Evolutionary conservation across 2,329 filamentous ascomycete species (phyloP), one percentile per base, ranked within the genome.

Genomic region (Aspergillus ibericus): DNA sequence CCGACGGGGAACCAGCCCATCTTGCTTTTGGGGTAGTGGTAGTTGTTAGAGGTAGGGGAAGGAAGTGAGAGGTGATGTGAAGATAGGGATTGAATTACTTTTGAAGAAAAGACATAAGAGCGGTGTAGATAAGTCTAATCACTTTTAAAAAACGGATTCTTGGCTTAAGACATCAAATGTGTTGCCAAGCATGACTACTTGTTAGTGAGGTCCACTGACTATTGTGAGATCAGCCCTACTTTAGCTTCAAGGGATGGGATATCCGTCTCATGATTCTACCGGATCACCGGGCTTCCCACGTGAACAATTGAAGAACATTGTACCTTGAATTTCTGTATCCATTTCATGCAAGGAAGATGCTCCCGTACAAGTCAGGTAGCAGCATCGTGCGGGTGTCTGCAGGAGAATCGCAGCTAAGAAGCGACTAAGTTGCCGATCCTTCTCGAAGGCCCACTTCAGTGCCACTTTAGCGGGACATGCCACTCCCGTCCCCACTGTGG

Each of bases 1-100:
- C 20, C 40, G 13, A 27, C 18, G 2, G 55, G 55, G 27, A 58
- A 58, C 55, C 55, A 58, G 49, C 55, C 49, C 55, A 58, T 58
- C 27, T 47, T 57, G 36, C 4, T 10, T 15, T 32, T 6, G n/a
- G 32, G 3, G 3, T 48, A 7, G 44, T 47, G 8, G 6, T 48
- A 15, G 16, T 29, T 18, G 2, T 13, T 4, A 1, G 25, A 8
- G 10, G n/a, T 16, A 18, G 44, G 18, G 2, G 4, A 32, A 18
- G 12, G 7, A 48, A 18, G 13, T 10, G n/a, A 48, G 27, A 29
- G 25, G 44, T 32, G 27, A 16, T 8, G 3, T 18, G n/a, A 48
- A 5, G n/a, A 5, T 8, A 29, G 0, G 16, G 1, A 13, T 12
- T 3, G 29, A 29, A 32, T n/a, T 29, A n/a, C n/a, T n/a, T n/a